phyloP scores from a whole-genome alignment of 257 asterid species.

The Craterostigma plantagineum region DNA sequence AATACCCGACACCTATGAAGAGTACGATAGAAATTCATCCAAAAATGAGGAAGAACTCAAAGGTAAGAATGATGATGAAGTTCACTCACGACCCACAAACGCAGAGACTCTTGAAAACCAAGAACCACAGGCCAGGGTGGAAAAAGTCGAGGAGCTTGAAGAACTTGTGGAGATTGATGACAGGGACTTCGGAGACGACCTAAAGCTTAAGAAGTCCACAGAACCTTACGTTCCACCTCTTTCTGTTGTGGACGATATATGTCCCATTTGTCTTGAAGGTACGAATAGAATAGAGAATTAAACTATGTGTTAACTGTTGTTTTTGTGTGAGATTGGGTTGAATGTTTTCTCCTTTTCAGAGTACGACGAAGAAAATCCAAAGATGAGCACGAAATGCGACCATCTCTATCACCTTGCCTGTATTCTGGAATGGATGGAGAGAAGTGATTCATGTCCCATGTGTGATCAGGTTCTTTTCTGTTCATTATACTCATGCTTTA shows the following conservation, averaged over 20 bases:
- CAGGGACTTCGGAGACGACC: slow-evolving; percentile 33
- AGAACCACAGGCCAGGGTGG: too few relatives aligned
- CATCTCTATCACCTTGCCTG: slow-evolving; percentile 88
- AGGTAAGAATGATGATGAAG: slow-evolving; percentile 18
- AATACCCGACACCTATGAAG: slow-evolving; percentile 55
- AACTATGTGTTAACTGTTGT: slow-evolving; percentile 1
- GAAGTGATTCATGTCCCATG: slow-evolving; percentile 80
- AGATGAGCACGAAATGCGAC: slow-evolving; percentile 65
- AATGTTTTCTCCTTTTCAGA: slow-evolving; percentile 22
- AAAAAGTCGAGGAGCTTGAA: too few relatives aligned
- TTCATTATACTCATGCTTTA: too few relatives aligned
- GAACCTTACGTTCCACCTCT: slow-evolving; percentile 16
- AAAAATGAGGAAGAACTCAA: slow-evolving; percentile 23
- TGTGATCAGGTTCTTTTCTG: slow-evolving; percentile 51
- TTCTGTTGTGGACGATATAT: slow-evolving; percentile 59
- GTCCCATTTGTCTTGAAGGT: slow-evolving; percentile 98
- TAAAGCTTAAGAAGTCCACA: slow-evolving; percentile 41
- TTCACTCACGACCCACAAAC: too few relatives aligned
- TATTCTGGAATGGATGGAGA: slow-evolving; percentile 96
- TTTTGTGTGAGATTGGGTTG: slow-evolving; percentile 5
- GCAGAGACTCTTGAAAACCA: too few relatives aligned
- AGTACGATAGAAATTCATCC: slow-evolving; percentile 32
- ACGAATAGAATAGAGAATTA: slow-evolving; percentile 3
- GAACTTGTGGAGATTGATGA: too few relatives aligned
- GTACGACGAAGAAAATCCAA: slow-evolving; percentile 76